Conservation (phyloP, 78 protist genomes). For the Isochrysis galbana region DNA sequence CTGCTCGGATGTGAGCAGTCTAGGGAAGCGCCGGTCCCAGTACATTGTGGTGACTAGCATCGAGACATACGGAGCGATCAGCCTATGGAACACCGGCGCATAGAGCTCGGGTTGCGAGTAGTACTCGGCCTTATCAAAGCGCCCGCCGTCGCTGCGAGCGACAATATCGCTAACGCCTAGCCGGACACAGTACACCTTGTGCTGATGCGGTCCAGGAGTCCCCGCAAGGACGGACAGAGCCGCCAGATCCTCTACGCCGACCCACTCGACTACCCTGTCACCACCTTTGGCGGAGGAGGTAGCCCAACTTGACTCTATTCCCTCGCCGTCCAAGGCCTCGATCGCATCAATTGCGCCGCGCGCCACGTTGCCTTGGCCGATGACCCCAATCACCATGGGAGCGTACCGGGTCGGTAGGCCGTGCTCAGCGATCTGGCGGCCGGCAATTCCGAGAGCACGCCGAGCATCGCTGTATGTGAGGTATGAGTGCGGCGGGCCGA, state of each 20-base stretch:
- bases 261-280: neutral
- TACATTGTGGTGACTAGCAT: conserved; percentile 79
- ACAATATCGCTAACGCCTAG: neutral
- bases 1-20: conserved; percentile 77
- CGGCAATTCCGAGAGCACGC: neutral
- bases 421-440: neutral
- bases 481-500: neutral
- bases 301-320: too few relatives aligned
- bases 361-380: neutral
- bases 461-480: neutral
- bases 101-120: conserved; percentile 77
- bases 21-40: conserved; percentile 86
- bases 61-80: conserved; percentile 48
- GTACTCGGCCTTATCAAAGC: conserved; percentile 72
- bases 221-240: neutral
- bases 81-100: conserved; percentile 60
- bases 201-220: neutral
- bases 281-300: neutral
- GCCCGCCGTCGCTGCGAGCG: neutral
- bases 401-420: neutral
- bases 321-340: neutral
- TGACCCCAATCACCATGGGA: neutral
- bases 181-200: neutral
- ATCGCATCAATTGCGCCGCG: neutral
- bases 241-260: neutral